A percentile compares a stretch with the other conserved stretches of the same genome.
Conservation (phyloP, 305 asterid species). For the Lippia alba region DNA sequence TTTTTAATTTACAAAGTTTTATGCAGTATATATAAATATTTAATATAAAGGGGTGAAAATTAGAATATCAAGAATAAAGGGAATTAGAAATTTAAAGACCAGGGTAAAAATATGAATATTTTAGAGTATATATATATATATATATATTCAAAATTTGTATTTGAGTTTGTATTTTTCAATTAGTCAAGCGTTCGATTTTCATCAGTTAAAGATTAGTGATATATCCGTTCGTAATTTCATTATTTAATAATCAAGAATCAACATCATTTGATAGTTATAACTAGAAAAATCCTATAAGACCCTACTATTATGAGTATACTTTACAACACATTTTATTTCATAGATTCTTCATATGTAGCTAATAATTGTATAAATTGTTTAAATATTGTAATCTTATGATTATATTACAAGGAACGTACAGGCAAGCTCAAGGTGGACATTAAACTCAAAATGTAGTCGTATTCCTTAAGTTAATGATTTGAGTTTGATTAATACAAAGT, state of each 20-base stretch:
- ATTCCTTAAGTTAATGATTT: slow-evolving; percentile 36
- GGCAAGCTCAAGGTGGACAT: slow-evolving; percentile 19
- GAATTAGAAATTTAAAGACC: too few species aligned
- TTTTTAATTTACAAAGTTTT: too few species aligned
- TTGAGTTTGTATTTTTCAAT: too few species aligned
- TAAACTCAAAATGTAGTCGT: slow-evolving; percentile 20
- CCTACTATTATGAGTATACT: slow-evolving; percentile 1
- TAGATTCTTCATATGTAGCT: not conserved
- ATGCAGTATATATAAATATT: too few species aligned
- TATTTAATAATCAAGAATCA: not conserved
- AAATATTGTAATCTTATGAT: slow-evolving; percentile 15
- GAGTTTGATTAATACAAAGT: slow-evolving; percentile 26
- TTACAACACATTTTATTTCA: not conserved
- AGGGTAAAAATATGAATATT: too few species aligned
- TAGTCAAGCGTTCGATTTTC: too few species aligned
- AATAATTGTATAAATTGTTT: not conserved
- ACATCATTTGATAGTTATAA: not conserved
- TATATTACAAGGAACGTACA: slow-evolving; percentile 20
- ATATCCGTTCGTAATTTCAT: too few species aligned
- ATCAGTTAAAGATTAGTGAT: too few species aligned
- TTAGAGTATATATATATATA: too few species aligned
- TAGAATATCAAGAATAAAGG: too few species aligned
- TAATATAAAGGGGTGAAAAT: too few species aligned
- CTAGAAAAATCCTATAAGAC: not conserved
- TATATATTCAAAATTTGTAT: too few species aligned